phyloP scores from a whole-genome alignment of 202 grass and related monocot species.

The Eragrostis tef region DNA sequence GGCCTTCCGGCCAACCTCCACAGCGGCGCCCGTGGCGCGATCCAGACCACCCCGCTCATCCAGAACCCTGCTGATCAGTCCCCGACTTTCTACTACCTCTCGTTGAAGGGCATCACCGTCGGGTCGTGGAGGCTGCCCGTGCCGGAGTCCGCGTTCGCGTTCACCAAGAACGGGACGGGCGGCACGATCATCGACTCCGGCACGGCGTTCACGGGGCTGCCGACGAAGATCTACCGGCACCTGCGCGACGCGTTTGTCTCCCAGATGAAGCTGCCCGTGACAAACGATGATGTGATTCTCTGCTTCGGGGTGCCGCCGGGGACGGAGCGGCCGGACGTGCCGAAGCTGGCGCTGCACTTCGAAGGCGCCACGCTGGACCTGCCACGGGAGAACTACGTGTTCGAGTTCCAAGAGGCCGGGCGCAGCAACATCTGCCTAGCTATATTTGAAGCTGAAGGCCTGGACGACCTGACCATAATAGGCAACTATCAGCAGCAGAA shows the following conservation, averaged over 20 bases:
- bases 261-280: conserved; percentile 3
- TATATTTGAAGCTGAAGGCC: not conserved
- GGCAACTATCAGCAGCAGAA: conserved; percentile 57
- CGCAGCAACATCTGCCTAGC: conserved; percentile 24
- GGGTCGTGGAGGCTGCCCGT: conserved; percentile 31
- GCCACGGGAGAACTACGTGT: conserved; percentile 47
- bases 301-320: conserved; percentile 44
- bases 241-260: not conserved
- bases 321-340: conserved; percentile 8
- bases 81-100: conserved; percentile 20
- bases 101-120: conserved; percentile 45
- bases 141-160: conserved; percentile 38
- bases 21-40: not conserved
- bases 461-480: not conserved
- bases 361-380: conserved; percentile 45
- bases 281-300: conserved; percentile 24
- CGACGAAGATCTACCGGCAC: not conserved
- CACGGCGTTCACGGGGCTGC: not conserved
- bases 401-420: conserved; percentile 10
- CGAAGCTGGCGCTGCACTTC: conserved; percentile 38
- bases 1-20: conserved; percentile 34
- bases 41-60: conserved; percentile 43
- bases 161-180: conserved; percentile 4
- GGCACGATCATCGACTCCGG: conserved; percentile 44
- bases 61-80: not conserved